Evolutionary conservation across 768 basidiomycete genomes (phyloP), one percentile per base, ranked within the genome.

Genomic region (Dictyophora rubrovolvata): DNA sequence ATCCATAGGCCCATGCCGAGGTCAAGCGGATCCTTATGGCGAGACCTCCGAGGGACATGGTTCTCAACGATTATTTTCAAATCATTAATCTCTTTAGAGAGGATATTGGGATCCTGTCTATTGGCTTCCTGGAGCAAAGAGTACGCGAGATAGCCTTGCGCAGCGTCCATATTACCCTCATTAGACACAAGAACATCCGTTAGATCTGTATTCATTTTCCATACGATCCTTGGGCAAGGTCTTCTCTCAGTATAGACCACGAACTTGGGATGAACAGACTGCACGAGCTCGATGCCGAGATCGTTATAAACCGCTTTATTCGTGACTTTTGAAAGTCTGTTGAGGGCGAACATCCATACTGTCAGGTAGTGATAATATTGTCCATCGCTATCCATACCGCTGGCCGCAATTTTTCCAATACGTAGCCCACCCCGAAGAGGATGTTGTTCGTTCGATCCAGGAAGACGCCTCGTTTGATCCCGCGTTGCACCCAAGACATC

Each of bases 331-430:
- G 63, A 53, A 59, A 69, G 60, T 21, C 70, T 63, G 57, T 71
- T 68, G 35, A 70, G 65, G 34, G 70, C 70, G 61, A 71, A 69
- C 69, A 70, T 71, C 69, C 67, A 70, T 12, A 70, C 34, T 11
- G 66, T 68, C 48, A 67, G 66, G 53, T 70, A 68, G 56, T 68
- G 68, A 60, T 65, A 64, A 59, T 69, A 69, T 63, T 70, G 69
- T 17, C 70, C 70, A 57, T 70, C 68, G 12, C 68, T 64, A 49
- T 70, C 69, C 11, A 22, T 51, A 12, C 65, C 65, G 34, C 20
- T 33, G 9, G 64, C 64, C 22, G 66, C 64, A 16, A 66, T 63
- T 58, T 69, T 69, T 21, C 69, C 70, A 48, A 68, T 69, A 16
- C 69, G 58, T 55, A 70, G 60, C 20, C 68, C 69, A 21, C 68